Conservation (phyloP, 208 protist species). For the Leptomonas pyrrhocoris region DNA sequence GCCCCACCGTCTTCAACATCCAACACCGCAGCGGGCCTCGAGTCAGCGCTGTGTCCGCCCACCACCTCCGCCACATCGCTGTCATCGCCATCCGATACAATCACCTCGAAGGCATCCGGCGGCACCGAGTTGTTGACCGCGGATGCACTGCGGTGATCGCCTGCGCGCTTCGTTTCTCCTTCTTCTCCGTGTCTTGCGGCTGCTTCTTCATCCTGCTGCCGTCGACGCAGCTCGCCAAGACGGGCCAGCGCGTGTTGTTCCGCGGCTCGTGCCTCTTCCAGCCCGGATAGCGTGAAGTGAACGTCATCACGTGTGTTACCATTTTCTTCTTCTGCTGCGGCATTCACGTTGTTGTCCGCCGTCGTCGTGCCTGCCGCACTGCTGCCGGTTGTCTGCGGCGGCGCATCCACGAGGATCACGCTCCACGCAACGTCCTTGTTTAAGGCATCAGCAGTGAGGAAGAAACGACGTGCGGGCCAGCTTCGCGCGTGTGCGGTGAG, state of each 20-base stretch:
- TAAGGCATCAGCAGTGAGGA: conserved; percentile 61
- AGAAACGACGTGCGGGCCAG: conserved; percentile 17
- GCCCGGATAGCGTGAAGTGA: conserved; percentile 22
- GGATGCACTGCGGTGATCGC: neutral
- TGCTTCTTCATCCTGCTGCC: neutral
- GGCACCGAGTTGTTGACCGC: neutral
- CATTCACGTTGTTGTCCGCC: neutral
- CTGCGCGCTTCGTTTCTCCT: neutral
- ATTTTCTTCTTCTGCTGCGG: too few species aligned
- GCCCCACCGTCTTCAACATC: neutral
- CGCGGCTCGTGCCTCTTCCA: conserved; percentile 19
- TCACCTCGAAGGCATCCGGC: neutral
- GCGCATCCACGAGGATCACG: conserved; percentile 45
- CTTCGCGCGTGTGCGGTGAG: too few species aligned
- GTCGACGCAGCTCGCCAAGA: neutral
- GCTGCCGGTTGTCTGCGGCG: neutral
- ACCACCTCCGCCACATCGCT: conserved; percentile 4
- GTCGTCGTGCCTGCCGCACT: neutral
- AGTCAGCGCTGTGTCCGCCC: neutral
- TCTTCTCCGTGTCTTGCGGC: neutral
- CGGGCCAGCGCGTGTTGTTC: conserved; percentile 24
- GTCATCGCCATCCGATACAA: conserved; percentile 6
- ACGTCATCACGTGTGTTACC: neutral
- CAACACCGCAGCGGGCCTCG: neutral
- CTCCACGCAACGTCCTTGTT: conserved; percentile 73